These are phyloP conservation scores for Coprinellus micaceus DNA, from an alignment of 768 basidiomycete genomes.

Conservation along the genomic window DNA sequence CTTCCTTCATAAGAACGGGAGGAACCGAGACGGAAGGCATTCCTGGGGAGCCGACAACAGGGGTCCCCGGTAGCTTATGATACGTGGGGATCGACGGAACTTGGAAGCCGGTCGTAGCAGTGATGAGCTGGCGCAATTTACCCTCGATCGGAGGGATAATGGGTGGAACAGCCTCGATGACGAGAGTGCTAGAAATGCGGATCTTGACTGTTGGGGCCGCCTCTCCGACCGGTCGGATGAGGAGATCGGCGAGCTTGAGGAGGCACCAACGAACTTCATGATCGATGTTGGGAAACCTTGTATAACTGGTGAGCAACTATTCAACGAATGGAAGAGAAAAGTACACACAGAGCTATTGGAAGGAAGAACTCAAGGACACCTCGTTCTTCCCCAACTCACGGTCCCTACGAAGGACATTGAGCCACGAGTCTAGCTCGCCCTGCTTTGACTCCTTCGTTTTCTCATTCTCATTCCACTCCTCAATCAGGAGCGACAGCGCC, in stretches of 20 bases:
- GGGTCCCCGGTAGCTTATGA: slow-evolving; percentile 51
- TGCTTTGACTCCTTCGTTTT: slow-evolving; percentile 74
- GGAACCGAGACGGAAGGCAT: slow-evolving; percentile 28
- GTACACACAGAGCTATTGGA: slow-evolving; percentile 72
- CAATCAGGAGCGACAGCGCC: slow-evolving; percentile 72
- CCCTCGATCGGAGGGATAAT: slow-evolving; percentile 54
- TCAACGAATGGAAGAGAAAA: slow-evolving; percentile 21
- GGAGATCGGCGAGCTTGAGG: slow-evolving; percentile 86
- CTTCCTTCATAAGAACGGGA: slow-evolving; percentile 29
- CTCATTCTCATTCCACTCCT: slow-evolving; percentile 73
- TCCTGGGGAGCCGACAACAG: slow-evolving; percentile 20
- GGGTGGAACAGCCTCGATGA: slow-evolving; percentile 55
- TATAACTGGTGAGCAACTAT: background rate
- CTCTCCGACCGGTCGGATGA: slow-evolving; percentile 81
- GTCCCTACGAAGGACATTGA: slow-evolving; percentile 86
- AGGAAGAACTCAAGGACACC: slow-evolving; percentile 74
- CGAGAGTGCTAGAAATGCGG: slow-evolving; percentile 71
- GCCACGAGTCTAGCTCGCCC: slow-evolving; percentile 78
- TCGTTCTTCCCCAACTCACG: slow-evolving; percentile 81
- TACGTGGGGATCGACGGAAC: slow-evolving; percentile 42
- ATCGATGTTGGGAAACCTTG: slow-evolving; percentile 71
- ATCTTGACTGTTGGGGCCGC: slow-evolving; percentile 82
- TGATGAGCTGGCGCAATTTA: slow-evolving; percentile 31
- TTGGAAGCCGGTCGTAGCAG: slow-evolving; percentile 34
- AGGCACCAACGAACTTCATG: slow-evolving; percentile 89